Evolutionary conservation across 345 rosid genomes (phyloP), one percentile per base, ranked within the genome.

Genomic region (Salix purpurea): DNA sequence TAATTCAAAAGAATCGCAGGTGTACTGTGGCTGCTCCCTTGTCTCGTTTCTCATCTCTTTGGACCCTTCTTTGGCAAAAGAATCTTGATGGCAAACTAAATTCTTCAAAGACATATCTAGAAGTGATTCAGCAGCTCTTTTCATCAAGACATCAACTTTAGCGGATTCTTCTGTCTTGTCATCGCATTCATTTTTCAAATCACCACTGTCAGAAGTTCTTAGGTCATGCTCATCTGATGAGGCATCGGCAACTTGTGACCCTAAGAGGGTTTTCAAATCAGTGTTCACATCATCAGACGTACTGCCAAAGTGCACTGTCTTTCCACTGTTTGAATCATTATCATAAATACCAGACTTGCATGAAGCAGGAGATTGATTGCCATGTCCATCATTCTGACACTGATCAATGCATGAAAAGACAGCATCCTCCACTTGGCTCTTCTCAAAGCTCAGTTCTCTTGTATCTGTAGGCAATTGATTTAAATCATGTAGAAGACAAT

Each of bases 51-150:
- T 83, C 52, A 61, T 65, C 72, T 79, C 77, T 34, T 68, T 76
- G 50, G 83, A 80, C 32, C 67, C 84, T 66, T 69, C 62, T 71
- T 73, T 76, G 15, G 71, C 67, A 36, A 54, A 67, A 58, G 50
- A 69, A 74, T 78, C 82, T 36, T 74, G 82, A 77, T 64, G 11
- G 70, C 58, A 65, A 73, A 76, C 74, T 71, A 84, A 65, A 40
- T 76, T 77, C 71, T 68, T 48, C 70, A 28, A 24, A 10, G 90
- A 89, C 28, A 91, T 75, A 40, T 60, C 80, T 71, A 92, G 65
- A 62, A 92, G 89, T 58, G 89, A 85, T 76, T 89, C 88, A 10
- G 96, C 97, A 46, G 96, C 97, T 61, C 69, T 73, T 78, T 83
- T 87, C 73, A 84, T 82, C 76, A 76, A 32, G 48, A 9, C 36